Evolutionary conservation across 1,284 basidiomycete genomes (phyloP), one percentile per base, ranked within the genome.

Genomic region (Rhodotorula sp.): DNA sequence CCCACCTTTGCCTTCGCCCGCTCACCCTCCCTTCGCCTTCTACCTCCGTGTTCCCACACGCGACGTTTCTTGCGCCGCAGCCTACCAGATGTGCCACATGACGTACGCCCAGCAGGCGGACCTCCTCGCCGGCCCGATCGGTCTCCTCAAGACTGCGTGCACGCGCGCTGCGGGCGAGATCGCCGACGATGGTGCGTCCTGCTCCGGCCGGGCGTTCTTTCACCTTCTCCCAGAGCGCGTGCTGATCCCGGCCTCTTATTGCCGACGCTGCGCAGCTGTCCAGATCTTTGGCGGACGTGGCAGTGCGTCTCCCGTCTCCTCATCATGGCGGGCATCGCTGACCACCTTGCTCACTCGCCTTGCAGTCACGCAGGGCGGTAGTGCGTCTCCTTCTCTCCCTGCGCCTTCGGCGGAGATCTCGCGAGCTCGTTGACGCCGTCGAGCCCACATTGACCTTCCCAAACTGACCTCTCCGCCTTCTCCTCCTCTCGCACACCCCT

Each of bases 271-370:
- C 15, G 1, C 53, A 70, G 58, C 70, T 53, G 55, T 61, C 55
- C 57, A 70, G 63, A 81, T 83, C 68, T 83, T 82, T 50, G 83
- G 82, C 62, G 74, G 81, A 2, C 72, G 79, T 80, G 89, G 90
- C 67, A 87, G 88, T 88, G 78, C 64, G 81, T 60, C 9, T 41
- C 15, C 10, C 27, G 29, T n/a, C 10, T 36, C 46, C 0, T 1
- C n/a, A 13, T 2, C 36, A 21, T 12, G 9, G 32, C 34, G 22
- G 19, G 61, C 21, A 32, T 37, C 29, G 27, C 61, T 55, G 34
- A 48, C 19, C 36, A 25, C 13, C 22, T 44, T 36, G 32, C 4
- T 29, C 9, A 22, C 34, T 6, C 25, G 10, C 21, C 37, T 7
- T 10, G 27, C 58, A 60, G 58, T 64, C 63, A 64, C 63, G 4